phyloP scores from a whole-genome alignment of 805 yeast genomes.

The Kregervanrija pseudodelftensis region DNA sequence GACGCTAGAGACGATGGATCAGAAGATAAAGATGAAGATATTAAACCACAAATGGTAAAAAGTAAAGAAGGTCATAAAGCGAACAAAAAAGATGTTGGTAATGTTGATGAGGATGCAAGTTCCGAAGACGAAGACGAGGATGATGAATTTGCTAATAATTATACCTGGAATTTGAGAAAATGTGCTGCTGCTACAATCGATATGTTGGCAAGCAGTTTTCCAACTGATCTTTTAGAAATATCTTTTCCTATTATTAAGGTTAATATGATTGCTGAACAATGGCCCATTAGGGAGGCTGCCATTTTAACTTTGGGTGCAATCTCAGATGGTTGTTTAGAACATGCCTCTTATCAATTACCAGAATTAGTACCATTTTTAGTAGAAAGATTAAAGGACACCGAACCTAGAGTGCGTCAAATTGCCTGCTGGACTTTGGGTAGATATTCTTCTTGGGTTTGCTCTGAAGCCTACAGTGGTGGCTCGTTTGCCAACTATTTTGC shows the following conservation, averaged over 20 bases:
- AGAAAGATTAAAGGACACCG: constrained; percentile 64
- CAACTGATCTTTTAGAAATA: constrained; percentile 57
- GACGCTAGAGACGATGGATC: constrained; percentile 73
- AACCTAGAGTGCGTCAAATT: constrained; percentile 85
- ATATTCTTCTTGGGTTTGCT: constrained; percentile 74
- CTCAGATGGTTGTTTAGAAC: constrained; percentile 78
- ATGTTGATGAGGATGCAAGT: constrained; percentile 43
- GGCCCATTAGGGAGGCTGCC: constrained; percentile 92
- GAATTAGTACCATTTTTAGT: constrained; percentile 78
- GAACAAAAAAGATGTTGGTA: constrained; percentile 18
- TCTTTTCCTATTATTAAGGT: constrained; percentile 73
- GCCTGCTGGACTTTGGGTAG: constrained; percentile 94
- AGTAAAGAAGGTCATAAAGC: constrained; percentile 39
- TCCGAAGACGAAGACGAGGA: constrained; percentile 69
- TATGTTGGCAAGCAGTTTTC: constrained; percentile 59
- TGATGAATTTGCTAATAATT: constrained; percentile 57
- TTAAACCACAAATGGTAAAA: constrained; percentile 73
- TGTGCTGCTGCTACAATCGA: constrained; percentile 94
- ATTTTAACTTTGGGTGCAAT: constrained; percentile 94
- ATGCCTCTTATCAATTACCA: constrained; percentile 66
- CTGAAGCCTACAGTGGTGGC: constrained; percentile 56
- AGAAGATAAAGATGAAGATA: constrained; percentile 83
- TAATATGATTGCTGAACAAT: constrained; percentile 58
- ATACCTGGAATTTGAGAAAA: constrained; percentile 87
- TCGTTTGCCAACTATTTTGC: constrained; percentile 58